Base-by-base conservation (phyloP, 2,329 filamentous ascomycete genomes). In the Fusarium sp. region DNA sequence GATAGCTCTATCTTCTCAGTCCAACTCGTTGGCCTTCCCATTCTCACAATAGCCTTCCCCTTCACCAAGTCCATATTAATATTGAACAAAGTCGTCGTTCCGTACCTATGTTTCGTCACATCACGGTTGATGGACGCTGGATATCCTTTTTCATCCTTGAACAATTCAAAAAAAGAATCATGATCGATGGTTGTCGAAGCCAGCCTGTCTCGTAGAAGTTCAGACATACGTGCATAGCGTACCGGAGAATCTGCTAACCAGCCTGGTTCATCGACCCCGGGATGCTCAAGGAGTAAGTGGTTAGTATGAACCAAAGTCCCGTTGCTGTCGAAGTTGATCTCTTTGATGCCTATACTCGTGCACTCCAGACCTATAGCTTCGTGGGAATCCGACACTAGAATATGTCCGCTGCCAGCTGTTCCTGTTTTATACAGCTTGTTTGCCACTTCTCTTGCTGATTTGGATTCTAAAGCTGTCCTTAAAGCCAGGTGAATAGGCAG, bases 401-500 rank as follows among this genome's bases (percentile, higher is more conserved):
- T 73, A 10, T 73, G 71, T 2, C 59, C 64, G 20, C 71, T 73
- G 3, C 71, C 71, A 0, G 71, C 71, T n/a, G 61, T 57, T 7
- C 71, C 71, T 7, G 8, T 10, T 6, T 12, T 12, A n/a, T 61
- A 23, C 0, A 73, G 30, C 8, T 26, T 67, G 0, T 65, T 8
- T 0, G 63, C 54, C 1, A 62, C 71, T 23, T 45, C 50, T 8
- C 45, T 38, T 3, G 56, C 67, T 11, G 71, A 64, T 1, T 33
- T 52, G 30, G 83, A 84, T 52, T 91, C 88, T 3, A 91, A 76
- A 6, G 82, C 84, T 18, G 82, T 76, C 2, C 89, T 80, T 8
- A 91, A 80, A 0, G 86, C 87, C 8, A 91, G 78, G 71, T 91
- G 89, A n/a, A 88, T 84, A 0, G 89, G 88, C 4, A 90, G 70